Percentiles rank a stretch among this genome's conserved stretches.
These are phyloP conservation scores for Calonectria crousiana DNA, from an alignment of 2,329 filamentous ascomycete genomes.

Conservation along the genomic window DNA sequence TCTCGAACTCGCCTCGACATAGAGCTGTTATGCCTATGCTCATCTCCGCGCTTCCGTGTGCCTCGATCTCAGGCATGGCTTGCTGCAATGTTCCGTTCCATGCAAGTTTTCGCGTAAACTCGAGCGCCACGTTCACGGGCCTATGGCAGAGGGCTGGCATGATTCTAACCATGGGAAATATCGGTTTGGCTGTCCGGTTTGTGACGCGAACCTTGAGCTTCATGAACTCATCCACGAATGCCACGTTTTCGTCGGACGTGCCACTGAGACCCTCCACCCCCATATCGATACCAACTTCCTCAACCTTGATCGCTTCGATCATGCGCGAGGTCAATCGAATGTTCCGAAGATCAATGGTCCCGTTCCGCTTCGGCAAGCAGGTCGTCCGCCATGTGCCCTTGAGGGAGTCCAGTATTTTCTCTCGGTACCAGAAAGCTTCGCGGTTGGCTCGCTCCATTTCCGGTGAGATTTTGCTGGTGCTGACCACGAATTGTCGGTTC, in stretches of 20 bases:
- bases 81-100: constrained; percentile 90
- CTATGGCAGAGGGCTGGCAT: constrained; percentile 83
- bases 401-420: constrained; percentile 80
- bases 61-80: constrained; percentile 72
- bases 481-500: constrained; percentile 94
- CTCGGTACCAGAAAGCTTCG: constrained; percentile 92
- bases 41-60: constrained; percentile 70
- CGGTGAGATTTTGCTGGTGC: constrained; percentile 80
- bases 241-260: constrained; percentile 39
- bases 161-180: constrained; percentile 80
- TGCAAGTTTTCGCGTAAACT: constrained; percentile 83
- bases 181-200: constrained; percentile 77
- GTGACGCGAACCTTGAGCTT: constrained; percentile 77
- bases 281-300: constrained; percentile 79
- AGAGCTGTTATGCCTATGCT: constrained; percentile 79
- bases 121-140: constrained; percentile 78
- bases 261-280: constrained; percentile 57
- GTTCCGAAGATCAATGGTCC: constrained; percentile 80
- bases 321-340: constrained; percentile 81
- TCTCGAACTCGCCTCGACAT: constrained; percentile 85
- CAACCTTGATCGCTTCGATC: constrained; percentile 85
- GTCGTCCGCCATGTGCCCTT: constrained; percentile 77
- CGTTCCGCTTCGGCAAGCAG: constrained; percentile 65
- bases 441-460: constrained; percentile 82
- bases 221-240: constrained; percentile 68